Evolutionary conservation across 1,139 yeast species (phyloP).

Genomic region (Geotrichum bryndzae): DNA sequence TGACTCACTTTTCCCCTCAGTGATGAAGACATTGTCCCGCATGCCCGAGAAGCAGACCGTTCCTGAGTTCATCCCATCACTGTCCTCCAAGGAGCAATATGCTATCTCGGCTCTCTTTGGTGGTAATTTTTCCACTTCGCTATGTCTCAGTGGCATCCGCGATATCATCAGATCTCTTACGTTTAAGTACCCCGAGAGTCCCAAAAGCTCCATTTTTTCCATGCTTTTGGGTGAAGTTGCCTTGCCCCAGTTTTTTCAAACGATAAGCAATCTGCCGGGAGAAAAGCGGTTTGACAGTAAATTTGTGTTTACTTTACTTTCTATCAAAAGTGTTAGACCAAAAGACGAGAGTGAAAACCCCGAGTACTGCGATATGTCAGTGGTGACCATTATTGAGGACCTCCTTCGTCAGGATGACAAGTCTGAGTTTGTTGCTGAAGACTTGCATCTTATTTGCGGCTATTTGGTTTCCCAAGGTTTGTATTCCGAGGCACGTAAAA

Average conservation of each 20-base stretch:
- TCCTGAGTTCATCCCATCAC: constrained; percentile 13
- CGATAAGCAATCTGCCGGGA: background rate
- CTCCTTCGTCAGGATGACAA: background rate
- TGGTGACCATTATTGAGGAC: constrained; percentile 4
- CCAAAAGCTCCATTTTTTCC: constrained; percentile 5
- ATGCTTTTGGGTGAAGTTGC: constrained; percentile 8
- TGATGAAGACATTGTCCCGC: constrained; percentile 10
- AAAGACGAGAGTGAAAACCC: background rate
- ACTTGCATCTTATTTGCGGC: constrained; percentile 13
- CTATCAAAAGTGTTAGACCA: constrained; percentile 8
- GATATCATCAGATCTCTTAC: constrained; percentile 4
- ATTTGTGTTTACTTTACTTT: constrained; percentile 3
- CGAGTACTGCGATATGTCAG: constrained; percentile 1
- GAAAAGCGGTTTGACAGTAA: constrained; percentile 5
- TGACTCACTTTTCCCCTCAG: constrained; percentile 13
- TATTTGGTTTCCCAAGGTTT: constrained; percentile 12
- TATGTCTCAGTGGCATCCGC: constrained; percentile 11
- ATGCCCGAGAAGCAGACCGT: constrained; percentile 11
- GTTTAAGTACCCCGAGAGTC: background rate
- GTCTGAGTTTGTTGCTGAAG: constrained; percentile 3
- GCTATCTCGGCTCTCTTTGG: constrained; percentile 17
- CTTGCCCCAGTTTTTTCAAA: constrained; percentile 3
- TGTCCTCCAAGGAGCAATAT: constrained; percentile 12
- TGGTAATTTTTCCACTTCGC: constrained; percentile 4
- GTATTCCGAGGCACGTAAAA: constrained; percentile 9